Percentiles rank a stretch among this genome's conserved stretches.
These are phyloP conservation scores for Amoebophrya sp. DNA, from an alignment of 169 alveolate genomes.

Conservation along the genomic window DNA sequence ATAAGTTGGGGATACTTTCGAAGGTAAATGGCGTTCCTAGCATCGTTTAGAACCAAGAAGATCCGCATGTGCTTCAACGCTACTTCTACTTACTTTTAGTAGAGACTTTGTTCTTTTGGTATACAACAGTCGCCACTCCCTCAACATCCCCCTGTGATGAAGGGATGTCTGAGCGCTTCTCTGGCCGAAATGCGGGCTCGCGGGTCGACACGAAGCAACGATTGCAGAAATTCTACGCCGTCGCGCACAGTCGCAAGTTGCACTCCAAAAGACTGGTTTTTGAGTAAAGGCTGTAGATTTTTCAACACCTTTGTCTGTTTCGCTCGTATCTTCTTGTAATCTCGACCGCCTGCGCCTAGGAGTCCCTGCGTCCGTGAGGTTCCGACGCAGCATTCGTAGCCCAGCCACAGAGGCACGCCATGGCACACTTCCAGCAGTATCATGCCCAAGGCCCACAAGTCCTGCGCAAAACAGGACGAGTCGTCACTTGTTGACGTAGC, in stretches of 20 bases:
- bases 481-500: too few relatives aligned
- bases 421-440: not conserved
- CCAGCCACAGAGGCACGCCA: not conserved
- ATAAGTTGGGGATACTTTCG: too few relatives aligned
- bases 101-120: too few relatives aligned
- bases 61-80: too few relatives aligned
- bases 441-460: not conserved
- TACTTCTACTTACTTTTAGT: too few relatives aligned
- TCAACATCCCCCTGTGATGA: too few relatives aligned
- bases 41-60: too few relatives aligned
- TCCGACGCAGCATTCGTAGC: not conserved
- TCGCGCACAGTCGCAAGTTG: not conserved
- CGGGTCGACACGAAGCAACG: not conserved
- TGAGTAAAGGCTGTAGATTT: not conserved
- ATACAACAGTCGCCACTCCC: too few relatives aligned
- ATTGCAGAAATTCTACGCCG: not conserved
- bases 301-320: not conserved
- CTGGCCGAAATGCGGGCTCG: not conserved
- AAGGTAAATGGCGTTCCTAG: too few relatives aligned
- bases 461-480: not conserved
- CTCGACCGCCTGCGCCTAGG: not conserved
- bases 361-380: not conserved
- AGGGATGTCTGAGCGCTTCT: not conserved
- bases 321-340: not conserved
- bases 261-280: not conserved